A percentile compares a stretch with the other conserved stretches of the same genome.
Conservation (phyloP, 1,284 basidiomycete genomes). For the Tranzscheliella williamsii region DNA sequence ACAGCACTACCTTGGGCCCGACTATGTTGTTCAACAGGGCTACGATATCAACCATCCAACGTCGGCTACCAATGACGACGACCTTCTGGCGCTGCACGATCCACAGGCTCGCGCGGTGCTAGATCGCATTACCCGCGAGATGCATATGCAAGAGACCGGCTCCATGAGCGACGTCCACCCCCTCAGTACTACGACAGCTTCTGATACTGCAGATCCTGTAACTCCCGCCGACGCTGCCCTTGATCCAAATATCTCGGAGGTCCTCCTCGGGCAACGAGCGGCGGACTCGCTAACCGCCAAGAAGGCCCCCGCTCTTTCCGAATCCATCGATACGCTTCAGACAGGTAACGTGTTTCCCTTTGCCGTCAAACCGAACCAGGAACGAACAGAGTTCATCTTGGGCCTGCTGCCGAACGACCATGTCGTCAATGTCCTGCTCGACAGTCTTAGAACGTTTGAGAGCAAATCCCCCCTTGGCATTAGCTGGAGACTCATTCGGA, state of each 20-base stretch:
- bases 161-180: background rate
- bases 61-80: conserved; percentile 1
- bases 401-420: conserved; percentile 49
- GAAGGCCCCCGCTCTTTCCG: conserved; percentile 1
- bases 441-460: conserved; percentile 46
- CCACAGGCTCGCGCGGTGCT: conserved; percentile 46
- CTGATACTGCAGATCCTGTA: conserved; percentile 6
- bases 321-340: conserved; percentile 12
- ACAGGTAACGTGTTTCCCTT: conserved; percentile 17
- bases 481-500: conserved; percentile 49
- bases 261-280: background rate
- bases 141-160: conserved; percentile 14
- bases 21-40: conserved; percentile 29
- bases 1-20: conserved; percentile 30
- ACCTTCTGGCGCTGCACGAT: conserved; percentile 27
- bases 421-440: conserved; percentile 48
- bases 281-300: background rate
- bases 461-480: conserved; percentile 41
- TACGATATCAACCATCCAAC: conserved; percentile 14
- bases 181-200: background rate
- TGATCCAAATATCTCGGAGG: background rate
- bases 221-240: conserved; percentile 8
- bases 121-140: conserved; percentile 45
- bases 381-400: conserved; percentile 36
- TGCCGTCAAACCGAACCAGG: conserved; percentile 12